phyloP scores from a whole-genome alignment of 495 filamentous ascomycete genomes.

The Monascus purpureus region DNA sequence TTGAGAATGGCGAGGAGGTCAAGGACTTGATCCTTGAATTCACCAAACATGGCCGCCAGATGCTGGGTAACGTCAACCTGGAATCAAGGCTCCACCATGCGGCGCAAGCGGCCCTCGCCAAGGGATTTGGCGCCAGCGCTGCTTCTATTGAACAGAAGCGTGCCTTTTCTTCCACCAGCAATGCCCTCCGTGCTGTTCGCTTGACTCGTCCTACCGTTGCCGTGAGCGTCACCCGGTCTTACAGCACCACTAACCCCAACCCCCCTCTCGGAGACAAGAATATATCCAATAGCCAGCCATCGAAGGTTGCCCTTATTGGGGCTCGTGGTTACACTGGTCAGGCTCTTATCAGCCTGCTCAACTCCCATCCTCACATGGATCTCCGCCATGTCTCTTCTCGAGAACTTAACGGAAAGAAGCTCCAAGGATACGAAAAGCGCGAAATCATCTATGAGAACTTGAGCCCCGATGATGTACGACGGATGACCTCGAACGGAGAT shows the following conservation, averaged over 20 bases:
- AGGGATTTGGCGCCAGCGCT: constrained; percentile 28
- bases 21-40: constrained; percentile 82
- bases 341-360: constrained; percentile 79
- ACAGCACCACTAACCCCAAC: constrained; percentile 84
- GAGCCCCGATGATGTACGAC: constrained; percentile 73
- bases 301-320: constrained; percentile 82
- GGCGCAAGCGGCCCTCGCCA: constrained; percentile 48
- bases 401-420: constrained; percentile 78
- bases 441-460: constrained; percentile 91
- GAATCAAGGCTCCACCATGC: constrained; percentile 72
- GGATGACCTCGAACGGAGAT: constrained; percentile 81
- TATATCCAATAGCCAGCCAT: constrained; percentile 64
- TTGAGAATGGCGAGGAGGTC: constrained; percentile 73
- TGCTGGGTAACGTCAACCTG: constrained; percentile 85
- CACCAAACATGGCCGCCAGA: constrained; percentile 63
- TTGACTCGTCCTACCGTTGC: constrained; percentile 14
- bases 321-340: constrained; percentile 94
- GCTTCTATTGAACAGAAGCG: constrained; percentile 46
- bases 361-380: constrained; percentile 87
- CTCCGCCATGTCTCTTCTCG: constrained; percentile 88
- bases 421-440: constrained; percentile 86
- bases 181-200: constrained; percentile 25
- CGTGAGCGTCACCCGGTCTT: constrained; percentile 22
- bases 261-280: constrained; percentile 93
- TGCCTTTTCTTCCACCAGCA: constrained; percentile 45